phyloP scores from a whole-genome alignment of 495 filamentous ascomycete species.

The Cryomyces minteri region DNA sequence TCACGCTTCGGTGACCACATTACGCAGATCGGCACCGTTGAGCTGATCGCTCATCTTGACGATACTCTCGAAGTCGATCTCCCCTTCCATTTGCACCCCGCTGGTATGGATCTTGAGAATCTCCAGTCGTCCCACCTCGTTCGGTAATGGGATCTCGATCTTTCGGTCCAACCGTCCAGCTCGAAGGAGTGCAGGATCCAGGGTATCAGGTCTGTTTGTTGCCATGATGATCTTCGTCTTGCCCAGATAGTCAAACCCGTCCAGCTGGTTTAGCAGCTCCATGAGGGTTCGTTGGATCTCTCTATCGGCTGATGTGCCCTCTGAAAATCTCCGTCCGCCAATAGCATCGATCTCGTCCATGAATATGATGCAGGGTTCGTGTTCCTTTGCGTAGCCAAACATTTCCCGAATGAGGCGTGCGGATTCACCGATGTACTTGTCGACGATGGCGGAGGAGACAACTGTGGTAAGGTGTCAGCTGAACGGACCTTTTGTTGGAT shows the following conservation, averaged over 20 bases:
- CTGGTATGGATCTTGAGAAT: conserved; percentile 96
- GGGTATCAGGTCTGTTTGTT: conserved; percentile 93
- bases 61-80: conserved; percentile 97
- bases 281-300: conserved; percentile 98
- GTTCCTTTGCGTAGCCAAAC: conserved; percentile 99
- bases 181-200: conserved; percentile 86
- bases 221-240: conserved; percentile 99
- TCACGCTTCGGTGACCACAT: conserved; percentile 97
- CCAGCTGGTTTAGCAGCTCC: conserved; percentile 97
- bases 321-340: conserved; percentile 91
- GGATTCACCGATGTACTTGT: conserved; percentile 99
- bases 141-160: conserved; percentile 98
- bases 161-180: conserved; percentile 92
- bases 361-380: conserved; percentile 99
- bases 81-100: conserved; percentile 72
- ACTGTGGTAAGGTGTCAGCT: conserved; percentile 34
- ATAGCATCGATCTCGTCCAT: conserved; percentile 99
- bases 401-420: conserved; percentile 96
- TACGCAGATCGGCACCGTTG: conserved; percentile 93
- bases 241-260: conserved; percentile 97
- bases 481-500: not conserved
- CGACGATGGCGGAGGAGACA: conserved; percentile 98
- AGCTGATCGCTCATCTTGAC: conserved; percentile 99
- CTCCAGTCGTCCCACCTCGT: conserved; percentile 92
- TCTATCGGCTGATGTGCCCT: conserved; percentile 93